Evolutionary conservation across 2,329 filamentous ascomycete species (phyloP).

Genomic region (Berkeleyomyces basicola): DNA sequence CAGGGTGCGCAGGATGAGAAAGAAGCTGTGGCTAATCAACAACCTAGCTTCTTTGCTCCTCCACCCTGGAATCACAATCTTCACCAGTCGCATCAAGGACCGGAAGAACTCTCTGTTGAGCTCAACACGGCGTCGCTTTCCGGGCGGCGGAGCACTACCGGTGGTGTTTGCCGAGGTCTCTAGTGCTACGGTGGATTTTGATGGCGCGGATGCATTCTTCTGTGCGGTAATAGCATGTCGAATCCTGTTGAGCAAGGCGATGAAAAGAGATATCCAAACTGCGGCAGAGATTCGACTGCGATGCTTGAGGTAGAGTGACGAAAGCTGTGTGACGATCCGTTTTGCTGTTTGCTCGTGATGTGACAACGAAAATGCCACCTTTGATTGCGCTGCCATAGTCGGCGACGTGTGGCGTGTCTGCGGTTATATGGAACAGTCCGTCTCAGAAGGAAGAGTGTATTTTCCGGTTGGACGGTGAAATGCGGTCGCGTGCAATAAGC

Average conservation of each 20-base stretch:
- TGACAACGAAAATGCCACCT: conserved; percentile 35
- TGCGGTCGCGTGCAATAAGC: not conserved
- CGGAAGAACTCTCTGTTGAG: conserved; percentile 71
- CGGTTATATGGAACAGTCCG: not conserved
- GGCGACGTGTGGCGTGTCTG: not conserved
- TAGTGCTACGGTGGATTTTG: conserved; percentile 38
- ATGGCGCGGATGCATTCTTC: conserved; percentile 61
- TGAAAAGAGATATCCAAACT: conserved; percentile 66
- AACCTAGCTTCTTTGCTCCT: conserved; percentile 74
- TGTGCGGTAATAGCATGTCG: conserved; percentile 86
- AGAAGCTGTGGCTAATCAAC: conserved; percentile 80
- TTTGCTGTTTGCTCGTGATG: conserved; percentile 41
- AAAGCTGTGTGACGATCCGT: conserved; percentile 47
- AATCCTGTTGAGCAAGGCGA: conserved; percentile 71
- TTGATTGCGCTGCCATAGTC: conserved; percentile 59
- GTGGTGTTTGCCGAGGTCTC: conserved; percentile 19
- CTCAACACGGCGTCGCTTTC: conserved; percentile 62
- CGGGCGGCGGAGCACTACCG: conserved; percentile 22
- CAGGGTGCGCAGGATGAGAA: conserved; percentile 75
- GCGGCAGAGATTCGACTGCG: conserved; percentile 68
- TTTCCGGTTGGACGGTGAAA: not conserved
- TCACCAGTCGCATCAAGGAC: conserved; percentile 59
- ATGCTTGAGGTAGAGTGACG: conserved; percentile 58
- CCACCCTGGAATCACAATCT: conserved; percentile 83
- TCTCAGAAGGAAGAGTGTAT: not conserved